Conservation (phyloP, 805 yeast species). For the Jamesozyma spencerorum region DNA sequence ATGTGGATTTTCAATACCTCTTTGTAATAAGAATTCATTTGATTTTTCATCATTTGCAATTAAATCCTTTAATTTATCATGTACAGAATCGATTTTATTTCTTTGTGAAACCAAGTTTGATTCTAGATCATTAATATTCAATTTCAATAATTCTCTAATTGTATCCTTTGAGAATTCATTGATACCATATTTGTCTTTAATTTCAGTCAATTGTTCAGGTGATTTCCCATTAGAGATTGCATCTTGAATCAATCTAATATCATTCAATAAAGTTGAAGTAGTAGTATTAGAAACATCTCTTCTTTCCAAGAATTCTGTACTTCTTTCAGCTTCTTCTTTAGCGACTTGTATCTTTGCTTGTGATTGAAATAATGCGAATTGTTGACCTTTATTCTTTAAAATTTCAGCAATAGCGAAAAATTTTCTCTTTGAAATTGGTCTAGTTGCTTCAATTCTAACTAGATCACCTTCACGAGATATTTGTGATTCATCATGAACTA, state of each 20-base stretch:
- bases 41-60: conserved; percentile 33
- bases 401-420: conserved; percentile 89
- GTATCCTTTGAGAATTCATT: conserved; percentile 38
- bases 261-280: conserved; percentile 23
- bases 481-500: conserved; percentile 91
- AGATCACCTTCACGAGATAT: conserved; percentile 91
- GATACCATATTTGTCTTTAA: conserved; percentile 39
- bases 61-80: conserved; percentile 29
- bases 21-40: conserved; percentile 28
- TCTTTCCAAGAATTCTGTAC: conserved; percentile 44
- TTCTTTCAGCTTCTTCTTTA: conserved; percentile 53
- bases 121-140: conserved; percentile 31
- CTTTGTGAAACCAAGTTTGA: conserved; percentile 20
- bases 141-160: conserved; percentile 29
- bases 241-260: conserved; percentile 23
- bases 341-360: conserved; percentile 62
- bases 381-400: conserved; percentile 81
- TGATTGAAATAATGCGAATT: conserved; percentile 69
- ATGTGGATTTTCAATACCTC: conserved; percentile 31
- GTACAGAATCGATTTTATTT: conserved; percentile 30
- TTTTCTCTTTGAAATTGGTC: conserved; percentile 76
- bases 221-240: conserved; percentile 30
- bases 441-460: conserved; percentile 83
- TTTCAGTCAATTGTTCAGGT: conserved; percentile 30
- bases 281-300: too few species aligned